phyloP scores from a whole-genome alignment of 192 early-diverging fungal genomes.

The Polychytrium aggregatum region DNA sequence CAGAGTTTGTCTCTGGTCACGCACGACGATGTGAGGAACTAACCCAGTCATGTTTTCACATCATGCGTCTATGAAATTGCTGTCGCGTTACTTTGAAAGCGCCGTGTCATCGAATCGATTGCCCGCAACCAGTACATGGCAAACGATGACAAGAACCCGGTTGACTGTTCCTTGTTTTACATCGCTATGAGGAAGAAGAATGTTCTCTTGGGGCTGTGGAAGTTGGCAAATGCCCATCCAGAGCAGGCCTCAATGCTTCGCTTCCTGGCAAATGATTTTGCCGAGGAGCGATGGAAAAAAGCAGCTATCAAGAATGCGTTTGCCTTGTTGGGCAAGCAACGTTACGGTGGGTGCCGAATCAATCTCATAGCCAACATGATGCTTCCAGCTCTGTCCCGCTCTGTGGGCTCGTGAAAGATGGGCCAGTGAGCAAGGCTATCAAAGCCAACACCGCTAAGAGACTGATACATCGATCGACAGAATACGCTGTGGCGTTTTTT shows the following conservation, averaged over 20 bases:
- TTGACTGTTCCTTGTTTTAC: constrained; percentile 79
- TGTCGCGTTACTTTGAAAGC: constrained; percentile 78
- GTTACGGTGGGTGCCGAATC: too few relatives aligned
- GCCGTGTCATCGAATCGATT: constrained; percentile 67
- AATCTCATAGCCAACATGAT: too few relatives aligned
- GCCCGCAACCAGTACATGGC: constrained; percentile 78
- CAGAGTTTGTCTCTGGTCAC: too few relatives aligned
- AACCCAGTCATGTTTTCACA: constrained; percentile 78
- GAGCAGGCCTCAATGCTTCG: constrained; percentile 82
- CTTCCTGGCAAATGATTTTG: constrained; percentile 90
- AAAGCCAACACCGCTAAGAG: too few relatives aligned
- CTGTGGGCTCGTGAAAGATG: too few relatives aligned
- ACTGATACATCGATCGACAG: too few relatives aligned
- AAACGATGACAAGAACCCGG: constrained; percentile 63
- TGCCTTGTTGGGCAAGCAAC: constrained; percentile 87
- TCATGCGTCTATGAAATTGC: constrained; percentile 69
- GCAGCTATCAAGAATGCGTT: constrained; percentile 98
- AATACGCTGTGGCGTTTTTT: constrained; percentile 93
- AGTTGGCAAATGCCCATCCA: constrained; percentile 64
- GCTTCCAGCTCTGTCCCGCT: too few relatives aligned
- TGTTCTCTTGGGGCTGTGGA: constrained; percentile 83
- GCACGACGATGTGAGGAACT: too few relatives aligned
- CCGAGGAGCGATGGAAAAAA: constrained; percentile 75
- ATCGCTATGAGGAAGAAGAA: constrained; percentile 83
- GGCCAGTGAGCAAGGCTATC: too few relatives aligned